Conservation (phyloP, 495 filamentous ascomycete species). For the Podospora australis region DNA sequence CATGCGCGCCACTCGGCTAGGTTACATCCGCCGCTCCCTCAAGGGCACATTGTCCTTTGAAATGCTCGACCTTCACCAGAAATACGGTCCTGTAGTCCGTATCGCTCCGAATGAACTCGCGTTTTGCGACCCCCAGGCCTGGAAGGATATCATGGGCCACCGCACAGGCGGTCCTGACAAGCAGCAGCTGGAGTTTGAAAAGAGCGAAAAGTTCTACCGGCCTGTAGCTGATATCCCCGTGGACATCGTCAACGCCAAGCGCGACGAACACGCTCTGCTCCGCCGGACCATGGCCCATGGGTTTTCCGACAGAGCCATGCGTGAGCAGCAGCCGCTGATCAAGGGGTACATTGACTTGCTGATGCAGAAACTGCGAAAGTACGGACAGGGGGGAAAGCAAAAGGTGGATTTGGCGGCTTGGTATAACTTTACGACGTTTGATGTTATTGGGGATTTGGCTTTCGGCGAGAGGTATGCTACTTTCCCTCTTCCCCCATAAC, state of each 20-base stretch:
- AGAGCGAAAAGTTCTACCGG: conserved; percentile 29
- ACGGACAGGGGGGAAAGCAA: conserved; percentile 17
- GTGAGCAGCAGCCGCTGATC: conserved; percentile 42
- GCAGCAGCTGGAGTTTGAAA: conserved; percentile 25
- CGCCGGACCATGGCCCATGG: conserved; percentile 46
- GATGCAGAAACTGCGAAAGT: conserved; percentile 35
- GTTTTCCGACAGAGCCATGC: conserved; percentile 45
- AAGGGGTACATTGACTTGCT: conserved; percentile 40
- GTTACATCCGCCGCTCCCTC: conserved; percentile 21
- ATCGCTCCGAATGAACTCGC: conserved; percentile 49
- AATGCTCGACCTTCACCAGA: conserved; percentile 38
- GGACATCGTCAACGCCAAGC: conserved; percentile 27
- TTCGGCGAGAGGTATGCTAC: conserved; percentile 49
- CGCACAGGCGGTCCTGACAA: conserved; percentile 6
- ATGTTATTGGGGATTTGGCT: conserved; percentile 54
- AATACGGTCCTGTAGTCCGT: conserved; percentile 50
- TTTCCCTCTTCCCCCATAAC: too few species aligned
- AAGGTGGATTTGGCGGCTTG: conserved; percentile 43
- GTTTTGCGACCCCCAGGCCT: conserved; percentile 43
- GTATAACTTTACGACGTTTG: conserved; percentile 57
- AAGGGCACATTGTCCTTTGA: conserved; percentile 35
- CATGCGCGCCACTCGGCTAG: conserved; percentile 33
- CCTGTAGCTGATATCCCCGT: conserved; percentile 18
- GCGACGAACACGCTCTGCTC: conserved; percentile 37
- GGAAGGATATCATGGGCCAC: conserved; percentile 51